These are phyloP conservation scores for Colletotrichum spinosum DNA, from an alignment of 2,329 filamentous ascomycete genomes.

Conservation along the genomic window DNA sequence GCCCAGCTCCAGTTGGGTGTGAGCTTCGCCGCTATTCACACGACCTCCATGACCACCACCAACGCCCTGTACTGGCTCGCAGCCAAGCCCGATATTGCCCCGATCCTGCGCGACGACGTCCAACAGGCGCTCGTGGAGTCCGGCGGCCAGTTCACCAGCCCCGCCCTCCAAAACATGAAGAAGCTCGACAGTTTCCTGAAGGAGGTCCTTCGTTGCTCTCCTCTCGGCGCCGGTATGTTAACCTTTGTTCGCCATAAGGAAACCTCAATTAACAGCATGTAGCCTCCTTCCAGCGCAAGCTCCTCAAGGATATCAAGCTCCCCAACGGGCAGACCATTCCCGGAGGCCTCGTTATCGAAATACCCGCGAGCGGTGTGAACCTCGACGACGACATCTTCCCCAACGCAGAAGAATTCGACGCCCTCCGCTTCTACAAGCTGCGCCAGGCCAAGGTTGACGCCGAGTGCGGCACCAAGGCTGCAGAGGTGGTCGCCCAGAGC, in stretches of 20 bases:
- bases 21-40: conserved; percentile 64
- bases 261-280: too few species aligned
- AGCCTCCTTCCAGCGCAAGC: conserved; percentile 60
- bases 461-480: conserved; percentile 25
- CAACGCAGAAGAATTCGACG: conserved; percentile 58
- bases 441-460: conserved; percentile 45
- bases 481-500: conserved; percentile 42
- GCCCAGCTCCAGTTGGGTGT: conserved; percentile 56
- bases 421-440: conserved; percentile 60
- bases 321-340: conserved; percentile 65
- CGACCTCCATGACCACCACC: conserved; percentile 58
- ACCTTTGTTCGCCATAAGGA: neutral
- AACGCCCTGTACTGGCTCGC: conserved; percentile 62
- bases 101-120: conserved; percentile 65
- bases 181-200: conserved; percentile 56
- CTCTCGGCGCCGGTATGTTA: conserved; percentile 34
- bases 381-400: conserved; percentile 51
- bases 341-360: conserved; percentile 55
- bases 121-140: conserved; percentile 49
- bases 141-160: conserved; percentile 47
- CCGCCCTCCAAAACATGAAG: conserved; percentile 50
- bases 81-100: conserved; percentile 60
- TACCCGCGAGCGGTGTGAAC: conserved; percentile 50
- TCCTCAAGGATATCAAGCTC: conserved; percentile 61
- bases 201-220: conserved; percentile 49